Evolutionary conservation across 2,329 filamentous ascomycete genomes (phyloP).

Genomic region (Hypomyces perniciosus): DNA sequence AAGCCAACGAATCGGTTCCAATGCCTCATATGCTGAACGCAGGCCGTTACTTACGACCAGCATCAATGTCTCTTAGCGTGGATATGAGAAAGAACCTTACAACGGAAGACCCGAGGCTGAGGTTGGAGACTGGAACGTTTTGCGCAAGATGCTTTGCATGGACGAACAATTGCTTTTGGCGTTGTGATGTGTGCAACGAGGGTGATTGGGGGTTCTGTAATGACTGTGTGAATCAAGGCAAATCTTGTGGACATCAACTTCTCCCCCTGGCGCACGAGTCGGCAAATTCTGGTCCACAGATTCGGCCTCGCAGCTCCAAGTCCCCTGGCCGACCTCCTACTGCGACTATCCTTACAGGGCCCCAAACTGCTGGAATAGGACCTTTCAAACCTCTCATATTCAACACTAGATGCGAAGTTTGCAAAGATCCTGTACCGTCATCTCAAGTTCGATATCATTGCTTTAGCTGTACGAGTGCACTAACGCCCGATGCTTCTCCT

Average conservation of each 20-base stretch:
- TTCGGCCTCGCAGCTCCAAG: conserved; percentile 35
- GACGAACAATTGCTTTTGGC: conserved; percentile 84
- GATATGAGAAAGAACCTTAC: conserved; percentile 55
- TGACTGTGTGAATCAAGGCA: conserved; percentile 74
- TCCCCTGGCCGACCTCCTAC: conserved; percentile 41
- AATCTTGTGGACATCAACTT: conserved; percentile 74
- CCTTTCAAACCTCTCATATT: conserved; percentile 65
- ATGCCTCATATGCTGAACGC: conserved; percentile 54
- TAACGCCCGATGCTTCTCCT: conserved; percentile 38
- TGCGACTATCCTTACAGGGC: conserved; percentile 43
- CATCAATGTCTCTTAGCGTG: conserved; percentile 42
- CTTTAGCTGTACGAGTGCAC: conserved; percentile 57
- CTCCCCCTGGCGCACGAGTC: conserved; percentile 65
- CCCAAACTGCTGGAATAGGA: conserved; percentile 40
- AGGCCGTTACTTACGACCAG: conserved; percentile 50
- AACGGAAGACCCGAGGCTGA: conserved; percentile 58
- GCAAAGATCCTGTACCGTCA: conserved; percentile 64
- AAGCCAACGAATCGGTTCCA: conserved; percentile 34
- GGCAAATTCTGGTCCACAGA: conserved; percentile 19
- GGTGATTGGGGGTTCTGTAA: conserved; percentile 96
- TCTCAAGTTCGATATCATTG: conserved; percentile 73
- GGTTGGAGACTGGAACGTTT: conserved; percentile 75
- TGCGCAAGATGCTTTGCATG: conserved; percentile 69
- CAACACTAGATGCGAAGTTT: conserved; percentile 72
- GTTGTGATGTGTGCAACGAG: conserved; percentile 79